Conservation (phyloP, 2,329 filamentous ascomycete genomes). For the Aspergillus aculeatus region DNA sequence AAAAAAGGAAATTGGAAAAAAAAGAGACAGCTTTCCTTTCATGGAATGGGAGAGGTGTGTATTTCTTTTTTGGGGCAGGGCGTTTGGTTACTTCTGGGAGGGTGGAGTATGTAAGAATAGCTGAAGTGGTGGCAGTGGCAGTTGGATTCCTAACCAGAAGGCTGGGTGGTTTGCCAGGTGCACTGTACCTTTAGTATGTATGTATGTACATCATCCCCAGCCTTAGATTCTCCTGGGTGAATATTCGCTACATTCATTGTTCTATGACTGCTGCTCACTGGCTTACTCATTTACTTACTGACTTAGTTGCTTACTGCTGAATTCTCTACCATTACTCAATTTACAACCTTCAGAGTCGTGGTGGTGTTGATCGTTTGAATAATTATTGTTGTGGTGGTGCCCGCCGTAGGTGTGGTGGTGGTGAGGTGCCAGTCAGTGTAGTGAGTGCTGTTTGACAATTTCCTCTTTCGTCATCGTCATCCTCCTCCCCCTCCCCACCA, state of each 20-base stretch:
- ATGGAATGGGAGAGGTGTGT: background rate
- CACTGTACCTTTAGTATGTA: background rate
- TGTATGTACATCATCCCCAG: background rate
- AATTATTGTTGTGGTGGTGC: background rate
- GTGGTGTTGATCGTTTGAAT: background rate
- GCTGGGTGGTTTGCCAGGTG: background rate
- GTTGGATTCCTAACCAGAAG: background rate
- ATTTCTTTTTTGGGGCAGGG: conserved; percentile 6
- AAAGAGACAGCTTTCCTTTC: conserved; percentile 8
- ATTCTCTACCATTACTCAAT: background rate
- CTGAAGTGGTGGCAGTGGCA: background rate
- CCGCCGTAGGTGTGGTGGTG: no score
- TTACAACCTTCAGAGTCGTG: background rate
- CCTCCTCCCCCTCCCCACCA: background rate
- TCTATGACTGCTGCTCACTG: background rate
- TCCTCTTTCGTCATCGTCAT: conserved; percentile 3
- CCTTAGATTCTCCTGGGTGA: background rate
- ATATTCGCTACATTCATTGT: background rate
- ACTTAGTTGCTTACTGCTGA: background rate
- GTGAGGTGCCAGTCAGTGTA: no score
- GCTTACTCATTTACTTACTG: background rate
- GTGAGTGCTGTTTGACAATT: background rate
- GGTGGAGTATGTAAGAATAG: background rate
- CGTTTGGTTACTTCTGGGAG: no score
- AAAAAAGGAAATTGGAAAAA: background rate